Percentiles rank a stretch among this genome's conserved stretches.
Conservation (phyloP, 108 stramenopile genomes). For the Discostella stelligeroides region DNA sequence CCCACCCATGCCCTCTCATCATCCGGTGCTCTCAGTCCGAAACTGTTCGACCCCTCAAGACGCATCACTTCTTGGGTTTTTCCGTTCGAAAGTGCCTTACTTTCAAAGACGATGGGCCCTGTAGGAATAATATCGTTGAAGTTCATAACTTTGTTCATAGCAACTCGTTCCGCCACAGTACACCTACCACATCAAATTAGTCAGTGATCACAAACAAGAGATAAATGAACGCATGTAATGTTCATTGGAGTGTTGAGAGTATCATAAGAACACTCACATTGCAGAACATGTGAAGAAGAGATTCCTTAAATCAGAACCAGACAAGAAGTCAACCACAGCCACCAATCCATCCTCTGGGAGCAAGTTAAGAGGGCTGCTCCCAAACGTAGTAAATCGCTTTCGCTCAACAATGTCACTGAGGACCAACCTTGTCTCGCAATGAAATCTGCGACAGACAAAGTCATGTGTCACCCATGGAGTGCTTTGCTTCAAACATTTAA, state of each 20-base stretch:
- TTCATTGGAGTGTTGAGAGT: neutral
- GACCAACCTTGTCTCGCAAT: conserved; percentile 39
- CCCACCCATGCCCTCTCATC: conserved; percentile 40
- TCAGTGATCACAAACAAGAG: neutral
- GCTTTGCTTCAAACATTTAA: conserved; percentile 25
- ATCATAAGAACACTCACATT: conserved; percentile 10
- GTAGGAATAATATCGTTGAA: conserved; percentile 18
- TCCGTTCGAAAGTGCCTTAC: neutral
- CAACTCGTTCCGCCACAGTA: conserved; percentile 33
- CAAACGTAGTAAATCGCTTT: conserved; percentile 23
- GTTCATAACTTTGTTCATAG: conserved; percentile 24
- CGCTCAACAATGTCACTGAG: conserved; percentile 37
- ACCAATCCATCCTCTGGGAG: conserved; percentile 44
- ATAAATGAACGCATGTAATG: neutral
- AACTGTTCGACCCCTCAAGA: conserved; percentile 15
- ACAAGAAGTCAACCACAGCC: conserved; percentile 38
- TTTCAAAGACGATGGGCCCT: conserved; percentile 29
- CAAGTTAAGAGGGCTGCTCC: conserved; percentile 21
- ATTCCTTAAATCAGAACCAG: conserved; percentile 17
- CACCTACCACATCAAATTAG: conserved; percentile 8
- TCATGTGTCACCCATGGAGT: conserved; percentile 43
- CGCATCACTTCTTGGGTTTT: neutral
- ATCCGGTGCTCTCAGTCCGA: conserved; percentile 35
- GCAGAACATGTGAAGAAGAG: conserved; percentile 26
- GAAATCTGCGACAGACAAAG: conserved; percentile 34